Base-by-base conservation (phyloP, 495 filamentous ascomycete genomes). In the Aspergillus hancockii region DNA sequence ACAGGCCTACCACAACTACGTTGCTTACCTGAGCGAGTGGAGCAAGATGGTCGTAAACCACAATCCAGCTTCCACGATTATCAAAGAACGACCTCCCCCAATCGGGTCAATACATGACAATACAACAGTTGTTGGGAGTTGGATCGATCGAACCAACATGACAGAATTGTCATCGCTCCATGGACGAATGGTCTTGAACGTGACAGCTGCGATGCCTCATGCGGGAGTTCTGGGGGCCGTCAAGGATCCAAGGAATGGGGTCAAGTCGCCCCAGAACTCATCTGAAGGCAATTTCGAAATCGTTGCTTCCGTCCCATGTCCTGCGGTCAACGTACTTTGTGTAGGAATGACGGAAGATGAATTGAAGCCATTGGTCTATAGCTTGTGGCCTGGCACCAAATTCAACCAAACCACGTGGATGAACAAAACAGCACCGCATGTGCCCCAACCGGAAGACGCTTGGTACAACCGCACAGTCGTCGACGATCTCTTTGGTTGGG, bases 171-270 rank as follows among this genome's bases (percentile, higher is more conserved):
- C 82, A 13, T 52, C 69, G 3, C 58, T 70, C 30, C 67, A 81
- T 60, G 55, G 62, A 0, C 75, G 88, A 36, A 72, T 87, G 45
- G 67, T 91, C 58, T 86, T 89, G 69, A 92, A 91, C 63, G 81
- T 91, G 41, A 90, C 86, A 0, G 80, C 91, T 61, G 85, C 87
- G 2, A 85, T 91, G 78, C 89, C 89, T 0, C 89, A 92, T 57
- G 77, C 83, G 3, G 86, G 87, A 1, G 73, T 93, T 5, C 81
- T 86, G 25, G 69, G 69, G 21, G 89, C 89, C 3, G 83, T 85
- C 0, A 75, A 74, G 23, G 76, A 90, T 61, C 62, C 72, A 0
- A 69, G 59, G 25, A 93, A 92, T 66, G 63, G 70, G 3, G 89
- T 93, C 49, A 65, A 85, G 41, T 88, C 91, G 61, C 89, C 90